Evolutionary conservation across 306 rosid species (phyloP), one percentile per base, ranked within the genome.

Genomic region (Sicyos baderoa): DNA sequence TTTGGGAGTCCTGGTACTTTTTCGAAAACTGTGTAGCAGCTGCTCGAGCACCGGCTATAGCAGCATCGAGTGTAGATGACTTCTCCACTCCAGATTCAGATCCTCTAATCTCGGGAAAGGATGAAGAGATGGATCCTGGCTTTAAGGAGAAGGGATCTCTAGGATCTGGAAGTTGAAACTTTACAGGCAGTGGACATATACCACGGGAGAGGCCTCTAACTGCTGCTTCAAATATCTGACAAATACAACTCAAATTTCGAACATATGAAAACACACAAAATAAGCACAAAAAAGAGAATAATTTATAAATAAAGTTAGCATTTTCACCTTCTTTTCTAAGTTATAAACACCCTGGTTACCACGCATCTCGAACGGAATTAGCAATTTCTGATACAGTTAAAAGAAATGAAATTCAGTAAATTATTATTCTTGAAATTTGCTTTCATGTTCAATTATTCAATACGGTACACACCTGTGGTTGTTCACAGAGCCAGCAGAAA

Each of bases 341-440:
- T 93, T 93, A 75, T 90, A 90, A 69, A 93, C 91, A 40, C 99
- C 78, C 72, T 90, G 99, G 82, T 79, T 84, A 14, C 99, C 99
- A 27, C 96, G 94, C 99, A 93, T 93, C 89, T 93, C 99, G 61
- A 93, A 90, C 0, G 99, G 99, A 78, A 93, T 79, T 82, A 88
- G 72, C 85, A 90, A 73, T 80, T 77, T 93, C 96, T 93, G 86
- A 48, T 35, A 72, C 29, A 19, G 50, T 62, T 35, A 55, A 50
- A 68, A 67, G 3, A 64, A 61, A 51, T 25, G 54, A 73, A 64
- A 76, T 44, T 37, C 58, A 7, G 25, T 22, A 58, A 52, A 57
- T 29, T n/a, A 56, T 45, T 44, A 44, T 61, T 15, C 13, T 12
- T 4, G 56, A 61, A 74, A 6, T 7, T 16, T 56, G n/a, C 65